Percentiles rank a stretch among this genome's conserved stretches.
These are phyloP conservation scores for Citrus sp. DNA, from an alignment of 345 rosid species.

Conservation along the genomic window DNA sequence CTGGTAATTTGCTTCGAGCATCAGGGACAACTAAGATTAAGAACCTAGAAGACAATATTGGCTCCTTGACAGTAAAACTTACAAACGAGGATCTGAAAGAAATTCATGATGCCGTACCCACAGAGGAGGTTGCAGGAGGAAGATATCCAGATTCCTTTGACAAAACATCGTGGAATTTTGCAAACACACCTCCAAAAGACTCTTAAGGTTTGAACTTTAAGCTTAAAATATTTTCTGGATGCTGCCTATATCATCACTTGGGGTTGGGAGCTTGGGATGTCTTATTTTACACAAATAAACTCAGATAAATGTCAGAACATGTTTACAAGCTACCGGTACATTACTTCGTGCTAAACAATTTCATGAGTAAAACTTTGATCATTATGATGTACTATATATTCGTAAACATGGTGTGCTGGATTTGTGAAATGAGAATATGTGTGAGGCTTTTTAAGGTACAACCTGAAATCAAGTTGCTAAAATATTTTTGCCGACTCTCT, in stretches of 20 bases:
- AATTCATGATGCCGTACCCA: conserved; percentile 15
- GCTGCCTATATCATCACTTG: not conserved
- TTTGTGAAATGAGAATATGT: too few relatives aligned
- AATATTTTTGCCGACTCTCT: too few relatives aligned
- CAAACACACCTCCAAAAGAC: conserved; percentile 22
- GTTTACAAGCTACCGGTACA: too few relatives aligned
- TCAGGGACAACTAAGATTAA: conserved; percentile 29
- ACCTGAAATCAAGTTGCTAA: too few relatives aligned
- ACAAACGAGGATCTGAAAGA: conserved; percentile 20
- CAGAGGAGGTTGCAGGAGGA: conserved; percentile 18
- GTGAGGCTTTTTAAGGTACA: too few relatives aligned
- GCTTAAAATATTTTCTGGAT: not conserved
- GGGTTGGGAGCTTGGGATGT: not conserved
- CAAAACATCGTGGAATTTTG: conserved; percentile 5
- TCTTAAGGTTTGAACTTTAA: not conserved
- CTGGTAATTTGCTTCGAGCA: not conserved
- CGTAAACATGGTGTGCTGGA: too few relatives aligned
- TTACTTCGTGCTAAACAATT: too few relatives aligned
- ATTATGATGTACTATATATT: too few relatives aligned
- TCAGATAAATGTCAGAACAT: too few relatives aligned
- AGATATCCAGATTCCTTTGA: not conserved
- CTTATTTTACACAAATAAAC: too few relatives aligned
- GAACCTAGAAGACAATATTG: conserved; percentile 15
- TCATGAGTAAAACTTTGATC: too few relatives aligned
- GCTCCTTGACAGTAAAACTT: conserved; percentile 16